These are phyloP conservation scores for Ganoderma leucocontextum DNA, from an alignment of 1,284 basidiomycete species.

Conservation along the genomic window DNA sequence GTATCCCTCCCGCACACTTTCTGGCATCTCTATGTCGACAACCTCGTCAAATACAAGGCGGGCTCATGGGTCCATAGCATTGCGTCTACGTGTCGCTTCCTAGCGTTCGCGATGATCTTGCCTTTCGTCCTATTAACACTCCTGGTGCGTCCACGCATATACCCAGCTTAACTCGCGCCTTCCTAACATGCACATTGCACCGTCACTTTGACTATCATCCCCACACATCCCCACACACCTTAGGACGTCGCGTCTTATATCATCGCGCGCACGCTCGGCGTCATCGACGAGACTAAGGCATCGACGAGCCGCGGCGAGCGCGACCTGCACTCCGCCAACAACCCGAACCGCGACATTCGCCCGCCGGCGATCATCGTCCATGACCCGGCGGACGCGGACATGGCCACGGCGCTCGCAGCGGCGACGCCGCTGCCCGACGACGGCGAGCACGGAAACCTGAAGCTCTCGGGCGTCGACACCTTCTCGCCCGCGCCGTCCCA, in stretches of 20 bases:
- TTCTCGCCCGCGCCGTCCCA: slow-evolving; percentile 74
- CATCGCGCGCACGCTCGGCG: slow-evolving; percentile 82
- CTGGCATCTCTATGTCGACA: slow-evolving; percentile 66
- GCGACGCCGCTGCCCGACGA: slow-evolving; percentile 36
- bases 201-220: neutral
- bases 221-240: neutral
- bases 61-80: slow-evolving; percentile 73
- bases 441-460: slow-evolving; percentile 62
- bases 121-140: slow-evolving; percentile 72
- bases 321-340: neutral
- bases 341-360: neutral
- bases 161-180: neutral
- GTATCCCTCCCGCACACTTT: slow-evolving; percentile 46
- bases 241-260: slow-evolving; percentile 84
- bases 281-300: slow-evolving; percentile 74
- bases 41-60: slow-evolving; percentile 67
- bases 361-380: slow-evolving; percentile 38
- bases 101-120: slow-evolving; percentile 68
- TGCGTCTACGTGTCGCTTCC: slow-evolving; percentile 69
- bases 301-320: slow-evolving; percentile 61
- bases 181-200: neutral
- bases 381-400: slow-evolving; percentile 7
- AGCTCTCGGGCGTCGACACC: slow-evolving; percentile 72
- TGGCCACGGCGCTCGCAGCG: slow-evolving; percentile 12
- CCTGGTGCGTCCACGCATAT: slow-evolving; percentile 52